phyloP scores from a whole-genome alignment of 768 basidiomycete species.

The Russula dissimulans region DNA sequence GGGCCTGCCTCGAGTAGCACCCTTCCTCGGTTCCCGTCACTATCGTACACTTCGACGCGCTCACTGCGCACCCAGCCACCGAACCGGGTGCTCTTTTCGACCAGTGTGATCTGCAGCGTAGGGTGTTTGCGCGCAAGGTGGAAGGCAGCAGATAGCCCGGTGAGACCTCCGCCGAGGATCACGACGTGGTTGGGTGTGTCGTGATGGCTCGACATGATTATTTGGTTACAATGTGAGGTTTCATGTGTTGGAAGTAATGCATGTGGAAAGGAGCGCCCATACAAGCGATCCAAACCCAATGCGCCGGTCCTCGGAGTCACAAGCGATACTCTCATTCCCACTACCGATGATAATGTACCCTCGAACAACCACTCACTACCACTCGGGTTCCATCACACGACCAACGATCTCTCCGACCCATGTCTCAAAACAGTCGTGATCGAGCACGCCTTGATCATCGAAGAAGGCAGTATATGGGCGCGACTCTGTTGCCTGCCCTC shows the following conservation, averaged over 20 bases:
- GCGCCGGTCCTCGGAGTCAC: not conserved
- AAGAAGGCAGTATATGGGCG: slow-evolving; percentile 68
- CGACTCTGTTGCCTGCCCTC: slow-evolving; percentile 49
- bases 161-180: slow-evolving; percentile 71
- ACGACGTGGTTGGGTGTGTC: slow-evolving; percentile 35
- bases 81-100: slow-evolving; percentile 54
- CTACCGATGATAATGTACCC: slow-evolving; percentile 7
- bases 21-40: slow-evolving; percentile 24
- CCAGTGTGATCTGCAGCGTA: slow-evolving; percentile 45
- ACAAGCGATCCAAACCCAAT: not conserved
- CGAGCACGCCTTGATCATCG: slow-evolving; percentile 70
- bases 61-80: slow-evolving; percentile 86
- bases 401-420: slow-evolving; percentile 76
- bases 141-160: slow-evolving; percentile 76
- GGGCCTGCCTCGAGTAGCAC: slow-evolving; percentile 82
- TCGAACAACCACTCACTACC: slow-evolving; percentile 21
- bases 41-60: slow-evolving; percentile 34
- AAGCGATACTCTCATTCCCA: not conserved
- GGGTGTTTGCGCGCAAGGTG: slow-evolving; percentile 64
- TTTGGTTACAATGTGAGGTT: not conserved
- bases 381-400: slow-evolving; percentile 54
- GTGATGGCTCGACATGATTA: not conserved
- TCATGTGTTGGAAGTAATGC: too few relatives aligned
- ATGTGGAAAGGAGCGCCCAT: not conserved
- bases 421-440: slow-evolving; percentile 61